These are phyloP conservation scores for Chalciporus sp. DNA, from an alignment of 1,284 basidiomycete genomes.

Conservation along the genomic window DNA sequence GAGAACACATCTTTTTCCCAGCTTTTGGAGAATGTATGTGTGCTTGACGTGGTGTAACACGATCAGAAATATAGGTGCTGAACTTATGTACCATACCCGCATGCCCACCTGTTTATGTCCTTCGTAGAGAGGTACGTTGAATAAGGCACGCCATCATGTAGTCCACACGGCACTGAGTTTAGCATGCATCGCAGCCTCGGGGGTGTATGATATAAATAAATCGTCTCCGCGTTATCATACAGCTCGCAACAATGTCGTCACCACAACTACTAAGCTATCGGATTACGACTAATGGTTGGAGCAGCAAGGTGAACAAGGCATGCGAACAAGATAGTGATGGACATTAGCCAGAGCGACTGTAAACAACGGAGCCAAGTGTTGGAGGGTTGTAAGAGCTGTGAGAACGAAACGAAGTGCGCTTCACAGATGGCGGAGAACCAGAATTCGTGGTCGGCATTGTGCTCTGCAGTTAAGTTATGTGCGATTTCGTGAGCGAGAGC, in stretches of 20 bases:
- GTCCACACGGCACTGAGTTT: no score
- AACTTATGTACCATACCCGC: background rate
- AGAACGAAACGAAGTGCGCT: conserved; percentile 43
- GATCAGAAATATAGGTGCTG: background rate
- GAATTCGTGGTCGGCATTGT: conserved; percentile 86
- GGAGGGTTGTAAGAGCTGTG: conserved; percentile 3
- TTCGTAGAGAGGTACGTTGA: background rate
- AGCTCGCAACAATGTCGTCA: no score
- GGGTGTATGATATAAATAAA: no score
- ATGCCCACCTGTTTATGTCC: background rate
- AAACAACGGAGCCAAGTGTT: background rate
- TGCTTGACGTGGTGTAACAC: background rate
- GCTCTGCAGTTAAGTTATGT: conserved; percentile 75
- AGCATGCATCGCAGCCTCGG: no score
- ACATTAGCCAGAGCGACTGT: no score
- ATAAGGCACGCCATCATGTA: background rate
- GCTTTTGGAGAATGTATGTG: background rate
- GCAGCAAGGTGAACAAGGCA: background rate
- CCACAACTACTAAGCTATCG: no score
- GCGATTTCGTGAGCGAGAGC: conserved; percentile 40
- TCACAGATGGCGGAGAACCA: conserved; percentile 90
- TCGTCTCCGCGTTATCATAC: no score
- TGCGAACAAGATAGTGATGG: background rate
- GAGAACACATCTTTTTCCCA: background rate
- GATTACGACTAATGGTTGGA: background rate